These are phyloP conservation scores for Cyphellophora attinorum DNA, from an alignment of 2,329 filamentous ascomycete species.

Conservation along the genomic window DNA sequence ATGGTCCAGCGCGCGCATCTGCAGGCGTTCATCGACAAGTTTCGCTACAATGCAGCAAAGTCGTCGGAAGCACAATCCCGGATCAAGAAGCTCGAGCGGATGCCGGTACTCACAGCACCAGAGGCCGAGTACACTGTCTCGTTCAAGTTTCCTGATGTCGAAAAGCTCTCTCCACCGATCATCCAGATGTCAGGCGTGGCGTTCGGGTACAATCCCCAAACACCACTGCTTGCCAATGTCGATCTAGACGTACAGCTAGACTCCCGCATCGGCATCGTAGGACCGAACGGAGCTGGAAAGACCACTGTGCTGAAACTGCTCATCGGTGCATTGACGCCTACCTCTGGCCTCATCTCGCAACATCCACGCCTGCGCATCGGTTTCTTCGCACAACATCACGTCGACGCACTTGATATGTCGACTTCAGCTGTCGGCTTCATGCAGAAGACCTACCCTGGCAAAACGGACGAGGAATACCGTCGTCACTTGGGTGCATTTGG, in stretches of 20 bases:
- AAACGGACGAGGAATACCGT: constrained; percentile 92
- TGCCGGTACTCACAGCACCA: constrained; percentile 82
- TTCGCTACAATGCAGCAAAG: constrained; percentile 97
- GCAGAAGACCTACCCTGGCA: constrained; percentile 82
- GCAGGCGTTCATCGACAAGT: constrained; percentile 98
- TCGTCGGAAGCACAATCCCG: constrained; percentile 96
- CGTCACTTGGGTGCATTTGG: constrained; percentile 80
- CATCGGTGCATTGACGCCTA: constrained; percentile 71
- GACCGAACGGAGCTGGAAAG: constrained; percentile 96
- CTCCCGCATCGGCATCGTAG: constrained; percentile 97
- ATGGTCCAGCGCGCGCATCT: constrained; percentile 89
- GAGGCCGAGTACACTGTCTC: constrained; percentile 93
- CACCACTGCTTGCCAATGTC: constrained; percentile 70
- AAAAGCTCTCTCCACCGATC: constrained; percentile 94
- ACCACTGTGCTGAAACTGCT: constrained; percentile 98
- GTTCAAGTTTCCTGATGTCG: constrained; percentile 94
- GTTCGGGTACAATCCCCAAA: constrained; percentile 79
- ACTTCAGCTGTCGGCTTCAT: constrained; percentile 91
- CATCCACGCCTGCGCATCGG: constrained; percentile 83
- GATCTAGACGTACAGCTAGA: constrained; percentile 96
- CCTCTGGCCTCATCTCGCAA: constrained; percentile 73
- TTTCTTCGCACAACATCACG: constrained; percentile 97
- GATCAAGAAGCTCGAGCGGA: constrained; percentile 97
- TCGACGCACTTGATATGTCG: constrained; percentile 86
- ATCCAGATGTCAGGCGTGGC: constrained; percentile 91